Evolutionary conservation across 371 early-diverging fungal genomes (phyloP).

Genomic region (Blakeslea trispora): DNA sequence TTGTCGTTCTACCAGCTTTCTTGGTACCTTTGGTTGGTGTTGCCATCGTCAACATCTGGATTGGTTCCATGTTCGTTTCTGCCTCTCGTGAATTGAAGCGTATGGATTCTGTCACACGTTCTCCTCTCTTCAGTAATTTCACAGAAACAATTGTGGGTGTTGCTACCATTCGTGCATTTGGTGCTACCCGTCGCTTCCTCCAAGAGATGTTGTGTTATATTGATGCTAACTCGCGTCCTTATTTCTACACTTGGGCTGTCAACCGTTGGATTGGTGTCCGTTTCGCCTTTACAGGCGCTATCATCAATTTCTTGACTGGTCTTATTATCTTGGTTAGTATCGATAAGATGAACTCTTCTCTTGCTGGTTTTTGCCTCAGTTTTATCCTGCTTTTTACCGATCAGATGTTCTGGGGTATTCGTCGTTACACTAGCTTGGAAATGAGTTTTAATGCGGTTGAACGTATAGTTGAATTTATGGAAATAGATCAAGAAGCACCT

Average conservation of each 20-base stretch:
- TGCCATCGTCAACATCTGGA: conserved; percentile 46
- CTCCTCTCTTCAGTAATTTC: conserved; percentile 80
- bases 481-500: conserved; percentile 77
- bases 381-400: conserved; percentile 74
- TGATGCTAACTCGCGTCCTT: conserved; percentile 69
- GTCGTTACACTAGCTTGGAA: conserved; percentile 75
- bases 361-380: conserved; percentile 77
- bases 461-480: conserved; percentile 79
- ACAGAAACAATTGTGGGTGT: conserved; percentile 69
- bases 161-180: conserved; percentile 81
- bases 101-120: conserved; percentile 73
- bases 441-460: conserved; percentile 87
- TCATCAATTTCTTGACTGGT: conserved; percentile 67
- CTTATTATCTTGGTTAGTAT: conserved; percentile 43
- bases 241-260: conserved; percentile 71
- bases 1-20: conserved; percentile 63
- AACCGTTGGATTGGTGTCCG: conserved; percentile 85
- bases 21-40: conserved; percentile 43
- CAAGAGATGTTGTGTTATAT: conserved; percentile 50
- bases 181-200: conserved; percentile 56
- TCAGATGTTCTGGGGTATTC: conserved; percentile 68
- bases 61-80: conserved; percentile 66
- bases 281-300: conserved; percentile 64
- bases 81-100: conserved; percentile 81
- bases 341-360: conserved; percentile 60